Percentiles rank a stretch among this genome's conserved stretches.
Evolutionary conservation across 495 filamentous ascomycete species (phyloP).

Genomic region (Penicillium paradoxum): DNA sequence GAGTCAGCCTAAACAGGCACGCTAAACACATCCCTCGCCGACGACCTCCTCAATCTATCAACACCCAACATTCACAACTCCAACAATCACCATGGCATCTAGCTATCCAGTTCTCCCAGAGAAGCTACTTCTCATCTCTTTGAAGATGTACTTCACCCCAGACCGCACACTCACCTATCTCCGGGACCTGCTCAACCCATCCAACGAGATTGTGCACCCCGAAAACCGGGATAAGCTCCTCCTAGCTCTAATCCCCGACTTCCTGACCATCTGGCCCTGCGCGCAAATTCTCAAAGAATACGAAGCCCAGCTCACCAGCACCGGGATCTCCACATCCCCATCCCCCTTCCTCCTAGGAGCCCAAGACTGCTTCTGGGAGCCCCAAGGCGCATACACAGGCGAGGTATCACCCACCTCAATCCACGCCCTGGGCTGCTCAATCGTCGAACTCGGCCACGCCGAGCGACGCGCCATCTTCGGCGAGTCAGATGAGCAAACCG

Average conservation of each 20-base stretch:
- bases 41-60: not conserved
- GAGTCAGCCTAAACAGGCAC: not conserved
- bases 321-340: constrained; percentile 13
- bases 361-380: constrained; percentile 65
- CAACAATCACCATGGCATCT: constrained; percentile 20
- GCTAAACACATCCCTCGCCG: not conserved
- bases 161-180: constrained; percentile 59
- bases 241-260: constrained; percentile 78
- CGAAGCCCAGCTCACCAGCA: constrained; percentile 27
- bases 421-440: constrained; percentile 55
- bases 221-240: constrained; percentile 68
- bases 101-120: constrained; percentile 48
- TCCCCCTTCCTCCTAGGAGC: constrained; percentile 60
- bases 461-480: constrained; percentile 65
- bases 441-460: constrained; percentile 77
- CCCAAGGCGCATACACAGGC: constrained; percentile 65
- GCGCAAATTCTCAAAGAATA: constrained; percentile 45
- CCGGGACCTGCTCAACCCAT: constrained; percentile 47
- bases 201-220: constrained; percentile 34
- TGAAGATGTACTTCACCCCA: constrained; percentile 81
- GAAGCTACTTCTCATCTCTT: constrained; percentile 69
- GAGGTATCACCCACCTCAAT: constrained; percentile 67
- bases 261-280: constrained; percentile 58
- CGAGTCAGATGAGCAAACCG: constrained; percentile 61
- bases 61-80: not conserved